Percentiles rank a stretch among this genome's conserved stretches.
Conservation (phyloP, 257 asterid species). For the Solanum appendiculatum region DNA sequence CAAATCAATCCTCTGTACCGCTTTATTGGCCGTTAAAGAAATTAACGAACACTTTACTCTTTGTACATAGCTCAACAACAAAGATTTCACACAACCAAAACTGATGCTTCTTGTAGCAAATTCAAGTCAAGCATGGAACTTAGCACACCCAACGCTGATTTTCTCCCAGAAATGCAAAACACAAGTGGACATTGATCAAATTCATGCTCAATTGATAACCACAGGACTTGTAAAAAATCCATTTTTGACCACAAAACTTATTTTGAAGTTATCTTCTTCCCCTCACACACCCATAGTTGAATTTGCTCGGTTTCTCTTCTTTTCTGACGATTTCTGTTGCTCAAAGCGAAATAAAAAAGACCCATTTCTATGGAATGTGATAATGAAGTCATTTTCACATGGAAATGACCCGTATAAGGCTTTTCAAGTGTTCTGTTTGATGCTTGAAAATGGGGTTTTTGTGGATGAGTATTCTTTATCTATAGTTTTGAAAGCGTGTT, state of each 20-base stretch:
- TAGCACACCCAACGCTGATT: conserved; percentile 18
- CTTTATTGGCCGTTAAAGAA: not conserved
- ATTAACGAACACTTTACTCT: not conserved
- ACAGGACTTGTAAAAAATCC: conserved; percentile 51
- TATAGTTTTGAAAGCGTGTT: conserved; percentile 59
- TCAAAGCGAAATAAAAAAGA: conserved; percentile 17
- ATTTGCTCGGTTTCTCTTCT: conserved; percentile 50
- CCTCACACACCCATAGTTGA: conserved; percentile 25
- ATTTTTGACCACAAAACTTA: conserved; percentile 37
- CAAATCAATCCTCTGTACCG: not conserved
- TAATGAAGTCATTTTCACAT: conserved; percentile 50
- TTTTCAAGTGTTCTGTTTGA: conserved; percentile 43
- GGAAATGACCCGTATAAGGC: conserved; percentile 51
- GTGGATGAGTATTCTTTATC: conserved; percentile 65
- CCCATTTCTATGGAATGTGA: conserved; percentile 67
- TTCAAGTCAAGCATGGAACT: conserved; percentile 52
- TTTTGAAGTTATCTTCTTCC: conserved; percentile 40
- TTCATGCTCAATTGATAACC: conserved; percentile 55
- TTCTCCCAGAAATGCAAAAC: conserved; percentile 48
- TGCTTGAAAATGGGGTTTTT: conserved; percentile 54
- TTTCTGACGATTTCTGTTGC: conserved; percentile 2
- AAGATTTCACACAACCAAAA: not conserved
- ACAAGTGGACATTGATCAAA: conserved; percentile 43
- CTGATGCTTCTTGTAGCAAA: conserved; percentile 35
- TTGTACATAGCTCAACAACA: not conserved